Evolutionary conservation across 306 rosid species (phyloP).

Genomic region (Senna tora): DNA sequence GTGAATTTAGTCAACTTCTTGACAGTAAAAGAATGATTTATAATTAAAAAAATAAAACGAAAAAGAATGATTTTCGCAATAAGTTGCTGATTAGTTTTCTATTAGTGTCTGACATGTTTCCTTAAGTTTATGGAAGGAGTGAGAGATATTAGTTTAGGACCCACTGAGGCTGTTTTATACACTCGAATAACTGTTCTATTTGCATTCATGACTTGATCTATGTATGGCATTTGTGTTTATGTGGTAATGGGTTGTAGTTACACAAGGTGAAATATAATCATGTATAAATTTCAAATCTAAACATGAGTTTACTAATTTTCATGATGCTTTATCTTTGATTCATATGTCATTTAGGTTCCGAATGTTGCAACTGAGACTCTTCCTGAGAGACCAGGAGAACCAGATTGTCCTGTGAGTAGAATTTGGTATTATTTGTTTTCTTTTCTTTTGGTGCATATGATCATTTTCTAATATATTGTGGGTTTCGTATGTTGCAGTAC

Average conservation of each 20-base stretch:
- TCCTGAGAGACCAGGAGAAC: constrained; percentile 89
- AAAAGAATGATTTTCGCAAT: constrained; percentile 26
- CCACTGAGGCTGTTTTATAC: constrained; percentile 14
- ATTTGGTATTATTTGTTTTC: constrained; percentile 12
- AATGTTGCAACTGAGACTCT: constrained; percentile 64
- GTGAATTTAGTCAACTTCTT: constrained; percentile 14
- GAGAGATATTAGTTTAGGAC: constrained; percentile 14
- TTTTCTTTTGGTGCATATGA: constrained; percentile 31
- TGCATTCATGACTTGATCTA: constrained; percentile 21
- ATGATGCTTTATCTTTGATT: constrained; percentile 28
- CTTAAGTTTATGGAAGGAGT: constrained; percentile 20
- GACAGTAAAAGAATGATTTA: constrained; percentile 20
- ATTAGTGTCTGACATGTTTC: constrained; percentile 13
- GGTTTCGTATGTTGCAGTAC: constrained; percentile 56
- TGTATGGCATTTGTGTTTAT: constrained; percentile 25
- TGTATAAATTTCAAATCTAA: constrained; percentile 13
- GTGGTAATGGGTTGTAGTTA: constrained; percentile 27
- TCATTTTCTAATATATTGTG: constrained; percentile 38
- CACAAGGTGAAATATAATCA: constrained; percentile 25
- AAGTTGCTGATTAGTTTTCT: constrained; percentile 16
- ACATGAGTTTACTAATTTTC: constrained; percentile 32
- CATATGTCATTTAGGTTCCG: constrained; percentile 64
- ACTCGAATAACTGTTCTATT: constrained; percentile 24
- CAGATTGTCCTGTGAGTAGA: constrained; percentile 92
- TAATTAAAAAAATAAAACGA: not conserved